Evolutionary conservation across 2,329 filamentous ascomycete species (phyloP).

Genomic region (Chaetomium globosum): DNA sequence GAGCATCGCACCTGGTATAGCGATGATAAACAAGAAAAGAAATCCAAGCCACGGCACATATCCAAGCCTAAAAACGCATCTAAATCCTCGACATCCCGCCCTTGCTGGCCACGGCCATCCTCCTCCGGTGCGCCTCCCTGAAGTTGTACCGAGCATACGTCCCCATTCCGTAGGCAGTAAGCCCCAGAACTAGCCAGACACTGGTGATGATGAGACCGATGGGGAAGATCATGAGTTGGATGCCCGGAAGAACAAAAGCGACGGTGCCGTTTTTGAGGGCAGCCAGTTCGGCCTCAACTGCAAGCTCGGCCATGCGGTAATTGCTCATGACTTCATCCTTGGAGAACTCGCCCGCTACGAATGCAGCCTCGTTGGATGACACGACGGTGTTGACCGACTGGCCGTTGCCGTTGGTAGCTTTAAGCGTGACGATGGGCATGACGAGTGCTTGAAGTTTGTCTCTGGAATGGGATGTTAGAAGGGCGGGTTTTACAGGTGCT

Average conservation of each 20-base stretch:
- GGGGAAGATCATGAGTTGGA: slow-evolving; percentile 69
- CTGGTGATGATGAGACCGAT: slow-evolving; percentile 68
- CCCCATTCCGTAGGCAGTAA: slow-evolving; percentile 63
- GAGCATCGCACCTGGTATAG: slow-evolving; percentile 22
- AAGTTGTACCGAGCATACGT: slow-evolving; percentile 69
- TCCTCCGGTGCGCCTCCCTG: slow-evolving; percentile 62
- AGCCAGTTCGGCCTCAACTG: slow-evolving; percentile 52
- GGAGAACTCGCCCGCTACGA: slow-evolving; percentile 71
- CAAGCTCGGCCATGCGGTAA: slow-evolving; percentile 52
- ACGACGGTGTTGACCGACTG: slow-evolving; percentile 63
- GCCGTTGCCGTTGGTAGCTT: slow-evolving; percentile 57
- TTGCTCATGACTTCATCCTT: slow-evolving; percentile 57
- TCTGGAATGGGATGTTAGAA: slow-evolving; percentile 43
- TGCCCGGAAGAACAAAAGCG: slow-evolving; percentile 70
- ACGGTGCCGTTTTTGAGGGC: slow-evolving; percentile 55
- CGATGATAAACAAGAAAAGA: neutral
- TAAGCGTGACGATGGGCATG: slow-evolving; percentile 68
- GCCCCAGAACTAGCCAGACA: slow-evolving; percentile 62
- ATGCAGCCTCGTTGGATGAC: slow-evolving; percentile 69
- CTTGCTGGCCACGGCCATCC: slow-evolving; percentile 50
- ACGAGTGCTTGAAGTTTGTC: slow-evolving; percentile 63
- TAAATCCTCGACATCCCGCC: slow-evolving; percentile 39
- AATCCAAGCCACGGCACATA: neutral
- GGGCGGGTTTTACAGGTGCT: neutral
- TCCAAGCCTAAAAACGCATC: neutral